phyloP scores from a whole-genome alignment of 2,329 filamentous ascomycete species.

The Catunica adiposa region DNA sequence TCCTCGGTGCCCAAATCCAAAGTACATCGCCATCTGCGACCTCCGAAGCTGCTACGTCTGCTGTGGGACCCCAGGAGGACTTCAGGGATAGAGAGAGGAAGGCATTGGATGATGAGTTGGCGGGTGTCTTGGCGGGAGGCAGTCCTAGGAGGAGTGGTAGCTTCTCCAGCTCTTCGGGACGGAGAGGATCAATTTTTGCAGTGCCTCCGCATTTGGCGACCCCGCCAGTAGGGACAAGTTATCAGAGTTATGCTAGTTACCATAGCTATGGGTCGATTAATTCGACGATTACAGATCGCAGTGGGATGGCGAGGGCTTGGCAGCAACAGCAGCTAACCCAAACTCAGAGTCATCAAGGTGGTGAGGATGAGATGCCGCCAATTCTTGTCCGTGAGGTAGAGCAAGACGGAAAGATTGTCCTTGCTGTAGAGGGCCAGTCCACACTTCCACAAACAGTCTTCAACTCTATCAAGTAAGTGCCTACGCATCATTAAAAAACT shows the following conservation, averaged over 20 bases:
- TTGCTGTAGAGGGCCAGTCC: slow-evolving; percentile 81
- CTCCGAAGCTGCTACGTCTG: neutral
- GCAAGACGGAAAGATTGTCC: slow-evolving; percentile 69
- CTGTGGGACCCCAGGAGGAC: slow-evolving; percentile 16
- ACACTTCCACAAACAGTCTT: slow-evolving; percentile 90
- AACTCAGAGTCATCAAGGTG: slow-evolving; percentile 19
- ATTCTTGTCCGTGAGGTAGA: slow-evolving; percentile 80
- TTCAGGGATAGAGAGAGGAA: slow-evolving; percentile 34
- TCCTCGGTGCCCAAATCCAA: slow-evolving; percentile 38
- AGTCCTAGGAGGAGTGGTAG: slow-evolving; percentile 5
- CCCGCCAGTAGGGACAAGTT: slow-evolving; percentile 45
- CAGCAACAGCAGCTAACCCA: slow-evolving; percentile 18
- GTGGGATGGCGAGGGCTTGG: slow-evolving; percentile 15
- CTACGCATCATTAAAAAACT: neutral
- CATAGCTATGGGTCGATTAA: slow-evolving; percentile 37
- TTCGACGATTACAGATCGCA: slow-evolving; percentile 9
- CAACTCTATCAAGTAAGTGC: slow-evolving; percentile 65
- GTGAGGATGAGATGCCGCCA: slow-evolving; percentile 42
- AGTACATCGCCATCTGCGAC: slow-evolving; percentile 17
- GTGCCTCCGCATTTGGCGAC: slow-evolving; percentile 46
- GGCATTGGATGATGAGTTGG: slow-evolving; percentile 28
- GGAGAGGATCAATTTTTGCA: slow-evolving; percentile 36
- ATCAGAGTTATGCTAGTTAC: slow-evolving; percentile 43
- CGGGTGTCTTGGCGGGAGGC: slow-evolving; percentile 2
- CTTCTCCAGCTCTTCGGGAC: slow-evolving; percentile 17